Percentiles rank a stretch among this genome's conserved stretches.
These are phyloP conservation scores for Citrus trifoliata DNA, from an alignment of 345 rosid species.

Conservation along the genomic window DNA sequence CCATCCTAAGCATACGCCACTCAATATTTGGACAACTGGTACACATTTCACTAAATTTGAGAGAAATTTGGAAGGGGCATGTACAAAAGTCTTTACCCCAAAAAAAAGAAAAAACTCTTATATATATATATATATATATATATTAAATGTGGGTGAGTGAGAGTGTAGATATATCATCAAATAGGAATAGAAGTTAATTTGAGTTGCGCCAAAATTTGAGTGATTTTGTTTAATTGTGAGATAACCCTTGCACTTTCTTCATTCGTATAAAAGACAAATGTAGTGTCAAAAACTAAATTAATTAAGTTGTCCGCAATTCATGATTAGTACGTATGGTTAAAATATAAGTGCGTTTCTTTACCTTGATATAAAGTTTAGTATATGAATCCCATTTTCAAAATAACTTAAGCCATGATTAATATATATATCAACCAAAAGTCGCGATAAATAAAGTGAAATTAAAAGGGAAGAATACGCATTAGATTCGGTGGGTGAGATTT, in stretches of 20 bases:
- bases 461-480: neutral
- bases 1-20: neutral
- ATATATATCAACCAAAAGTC: neutral
- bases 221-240: no score
- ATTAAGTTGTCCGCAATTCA: neutral
- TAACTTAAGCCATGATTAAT: neutral
- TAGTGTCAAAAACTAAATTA: neutral
- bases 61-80: no score
- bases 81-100: no score
- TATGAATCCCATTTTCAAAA: neutral
- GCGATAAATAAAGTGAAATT: neutral
- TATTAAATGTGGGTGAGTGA: no score
- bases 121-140: no score
- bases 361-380: neutral
- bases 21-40: no score
- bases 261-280: neutral
- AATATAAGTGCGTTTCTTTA: neutral
- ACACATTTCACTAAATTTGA: no score
- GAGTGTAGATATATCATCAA: no score
- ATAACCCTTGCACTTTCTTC: neutral
- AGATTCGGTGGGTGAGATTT: constrained; percentile 25
- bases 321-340: neutral
- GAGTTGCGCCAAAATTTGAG: no score
- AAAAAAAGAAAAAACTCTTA: no score
- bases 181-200: no score